These are phyloP conservation scores for Asterionellopsis glacialis DNA, from an alignment of 108 stramenopile species.

Conservation along the genomic window DNA sequence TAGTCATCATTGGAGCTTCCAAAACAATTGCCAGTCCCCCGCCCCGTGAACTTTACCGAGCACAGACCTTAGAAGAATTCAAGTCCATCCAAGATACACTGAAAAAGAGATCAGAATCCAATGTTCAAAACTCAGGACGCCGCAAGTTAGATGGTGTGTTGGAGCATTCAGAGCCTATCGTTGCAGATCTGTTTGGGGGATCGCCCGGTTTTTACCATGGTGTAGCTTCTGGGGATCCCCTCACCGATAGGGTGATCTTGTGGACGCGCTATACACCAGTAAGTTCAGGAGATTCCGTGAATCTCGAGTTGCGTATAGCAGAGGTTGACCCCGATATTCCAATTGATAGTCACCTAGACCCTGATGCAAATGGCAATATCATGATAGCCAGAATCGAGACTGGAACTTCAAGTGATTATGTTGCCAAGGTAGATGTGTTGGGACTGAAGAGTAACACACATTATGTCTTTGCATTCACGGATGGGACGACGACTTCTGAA, in stretches of 20 bases:
- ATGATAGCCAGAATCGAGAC: no score
- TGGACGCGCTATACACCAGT: conserved; percentile 29
- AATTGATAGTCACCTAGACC: conserved; percentile 18
- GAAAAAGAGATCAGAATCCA: no score
- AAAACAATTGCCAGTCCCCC: no score
- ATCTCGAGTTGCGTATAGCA: conserved; percentile 19
- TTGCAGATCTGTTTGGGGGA: conserved; percentile 17
- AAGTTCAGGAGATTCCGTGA: conserved; percentile 3
- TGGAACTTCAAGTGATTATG: conserved; percentile 6
- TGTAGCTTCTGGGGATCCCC: conserved; percentile 26
- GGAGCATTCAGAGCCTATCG: not conserved
- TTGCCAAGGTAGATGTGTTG: conserved; percentile 21
- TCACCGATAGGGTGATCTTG: conserved; percentile 11
- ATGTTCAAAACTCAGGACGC: no score
- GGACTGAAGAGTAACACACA: conserved; percentile 11
- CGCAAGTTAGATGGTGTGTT: no score
- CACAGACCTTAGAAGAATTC: no score
- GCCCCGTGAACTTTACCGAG: no score
- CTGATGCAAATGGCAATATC: no score
- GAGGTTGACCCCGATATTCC: conserved; percentile 2
- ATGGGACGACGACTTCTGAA: conserved; percentile 1
- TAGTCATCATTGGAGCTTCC: no score
- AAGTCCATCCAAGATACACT: no score
- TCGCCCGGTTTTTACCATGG: conserved; percentile 24
- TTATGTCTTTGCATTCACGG: conserved; percentile 25